phyloP scores from a whole-genome alignment of 768 basidiomycete genomes.

The Leccinum uliginosum region DNA sequence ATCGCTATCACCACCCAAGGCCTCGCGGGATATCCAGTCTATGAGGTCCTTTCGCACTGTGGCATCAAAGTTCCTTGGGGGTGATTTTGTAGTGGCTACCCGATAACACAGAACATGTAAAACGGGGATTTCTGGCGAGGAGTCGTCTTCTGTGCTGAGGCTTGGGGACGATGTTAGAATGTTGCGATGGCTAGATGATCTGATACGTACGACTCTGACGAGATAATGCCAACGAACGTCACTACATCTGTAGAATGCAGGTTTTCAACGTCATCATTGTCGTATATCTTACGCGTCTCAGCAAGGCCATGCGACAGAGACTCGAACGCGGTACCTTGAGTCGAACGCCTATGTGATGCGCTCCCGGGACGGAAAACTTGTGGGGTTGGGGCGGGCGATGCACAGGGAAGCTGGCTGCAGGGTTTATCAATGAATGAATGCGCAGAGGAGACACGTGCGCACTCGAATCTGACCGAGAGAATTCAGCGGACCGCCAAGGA shows the following conservation, averaged over 20 bases:
- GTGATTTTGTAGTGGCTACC: not conserved
- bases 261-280: conserved; percentile 36
- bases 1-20: conserved; percentile 59
- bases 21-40: conserved; percentile 68
- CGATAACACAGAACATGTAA: conserved; percentile 60
- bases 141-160: conserved; percentile 35
- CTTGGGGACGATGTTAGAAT: conserved; percentile 31
- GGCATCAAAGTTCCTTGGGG: conserved; percentile 7
- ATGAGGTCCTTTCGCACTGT: conserved; percentile 52
- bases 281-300: conserved; percentile 50
- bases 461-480: conserved; percentile 20
- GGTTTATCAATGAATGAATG: not conserved
- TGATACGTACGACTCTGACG: conserved; percentile 57
- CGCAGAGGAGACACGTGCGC: conserved; percentile 10
- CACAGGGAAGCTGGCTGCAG: conserved; percentile 22
- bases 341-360: conserved; percentile 63
- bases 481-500: conserved; percentile 45
- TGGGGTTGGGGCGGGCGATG: conserved; percentile 38
- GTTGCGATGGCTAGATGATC: no score
- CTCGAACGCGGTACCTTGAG: conserved; percentile 48
- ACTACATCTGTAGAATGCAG: conserved; percentile 59
- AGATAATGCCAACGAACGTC: conserved; percentile 72
- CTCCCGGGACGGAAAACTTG: conserved; percentile 59
- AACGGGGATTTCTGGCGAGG: conserved; percentile 48
- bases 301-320: not conserved